A percentile compares a stretch with the other conserved stretches of the same genome.
These are phyloP conservation scores for Dacryopinax primogenitus DNA, from an alignment of 768 basidiomycete genomes.

Conservation along the genomic window DNA sequence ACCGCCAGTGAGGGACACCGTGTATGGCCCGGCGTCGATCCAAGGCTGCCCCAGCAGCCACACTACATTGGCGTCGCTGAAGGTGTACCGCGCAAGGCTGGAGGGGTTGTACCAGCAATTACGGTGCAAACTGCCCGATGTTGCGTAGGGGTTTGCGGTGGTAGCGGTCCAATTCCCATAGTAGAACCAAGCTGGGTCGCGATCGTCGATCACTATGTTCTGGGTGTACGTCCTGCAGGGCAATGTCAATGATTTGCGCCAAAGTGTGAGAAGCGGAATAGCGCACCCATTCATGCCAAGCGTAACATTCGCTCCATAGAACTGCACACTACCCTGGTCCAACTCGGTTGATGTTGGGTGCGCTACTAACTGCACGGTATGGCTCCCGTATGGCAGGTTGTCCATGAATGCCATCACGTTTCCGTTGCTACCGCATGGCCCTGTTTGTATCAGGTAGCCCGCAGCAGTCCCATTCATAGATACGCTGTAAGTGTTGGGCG, in stretches of 20 bases:
- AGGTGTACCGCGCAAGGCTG: not conserved
- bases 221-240: not conserved
- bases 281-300: not conserved
- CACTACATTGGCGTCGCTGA: not conserved
- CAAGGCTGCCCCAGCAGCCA: not conserved
- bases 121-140: not conserved
- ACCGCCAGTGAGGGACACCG: not conserved
- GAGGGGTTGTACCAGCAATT: not conserved
- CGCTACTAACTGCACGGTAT: not conserved
- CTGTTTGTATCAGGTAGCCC: not conserved
- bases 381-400: not conserved
- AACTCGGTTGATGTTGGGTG: not conserved
- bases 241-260: not conserved
- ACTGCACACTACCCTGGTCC: not conserved
- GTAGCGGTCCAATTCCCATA: not conserved
- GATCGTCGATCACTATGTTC: not conserved
- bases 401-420: not conserved
- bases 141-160: not conserved
- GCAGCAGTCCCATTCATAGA: not conserved
- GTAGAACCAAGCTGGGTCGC: not conserved
- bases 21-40: not conserved
- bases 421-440: not conserved
- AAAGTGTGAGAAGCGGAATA: not conserved
- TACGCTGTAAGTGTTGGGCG: not conserved
- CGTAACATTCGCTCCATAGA: not conserved